Conservation (phyloP, 768 basidiomycete species). For the Candolleomyces efflorescens region DNA sequence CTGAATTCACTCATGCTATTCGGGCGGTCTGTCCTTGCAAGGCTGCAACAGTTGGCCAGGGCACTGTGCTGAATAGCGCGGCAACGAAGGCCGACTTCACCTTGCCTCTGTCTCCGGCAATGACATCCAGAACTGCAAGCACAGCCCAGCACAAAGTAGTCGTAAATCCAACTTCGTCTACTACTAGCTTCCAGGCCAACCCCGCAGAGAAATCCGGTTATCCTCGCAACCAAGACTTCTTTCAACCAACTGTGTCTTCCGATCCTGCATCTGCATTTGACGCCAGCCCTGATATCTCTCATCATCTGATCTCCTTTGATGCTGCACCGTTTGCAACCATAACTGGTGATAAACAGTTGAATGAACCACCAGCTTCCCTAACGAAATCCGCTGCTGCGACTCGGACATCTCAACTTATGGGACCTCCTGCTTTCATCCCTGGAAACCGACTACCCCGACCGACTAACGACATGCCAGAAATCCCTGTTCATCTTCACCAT, state of each 20-base stretch:
- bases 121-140: background rate
- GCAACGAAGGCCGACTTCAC: background rate
- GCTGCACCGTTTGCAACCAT: too few relatives aligned
- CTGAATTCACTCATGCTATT: constrained; percentile 59
- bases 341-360: background rate
- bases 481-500: background rate
- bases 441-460: background rate
- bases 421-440: background rate
- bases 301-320: too few relatives aligned
- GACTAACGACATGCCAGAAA: background rate
- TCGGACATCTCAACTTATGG: background rate
- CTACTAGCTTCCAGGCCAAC: too few relatives aligned
- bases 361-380: background rate
- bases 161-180: too few relatives aligned
- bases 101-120: constrained; percentile 6
- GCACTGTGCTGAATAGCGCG: background rate
- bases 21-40: constrained; percentile 73
- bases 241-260: too few relatives aligned
- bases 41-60: constrained; percentile 28
- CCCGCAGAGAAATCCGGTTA: too few relatives aligned
- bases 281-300: too few relatives aligned
- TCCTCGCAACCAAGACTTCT: too few relatives aligned
- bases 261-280: too few relatives aligned
- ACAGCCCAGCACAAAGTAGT: background rate
- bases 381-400: background rate